Percentiles rank a stretch among this genome's conserved stretches.
Conservation (phyloP, 371 early-diverging fungal genomes). For the Apophysomyces ossiformis region DNA sequence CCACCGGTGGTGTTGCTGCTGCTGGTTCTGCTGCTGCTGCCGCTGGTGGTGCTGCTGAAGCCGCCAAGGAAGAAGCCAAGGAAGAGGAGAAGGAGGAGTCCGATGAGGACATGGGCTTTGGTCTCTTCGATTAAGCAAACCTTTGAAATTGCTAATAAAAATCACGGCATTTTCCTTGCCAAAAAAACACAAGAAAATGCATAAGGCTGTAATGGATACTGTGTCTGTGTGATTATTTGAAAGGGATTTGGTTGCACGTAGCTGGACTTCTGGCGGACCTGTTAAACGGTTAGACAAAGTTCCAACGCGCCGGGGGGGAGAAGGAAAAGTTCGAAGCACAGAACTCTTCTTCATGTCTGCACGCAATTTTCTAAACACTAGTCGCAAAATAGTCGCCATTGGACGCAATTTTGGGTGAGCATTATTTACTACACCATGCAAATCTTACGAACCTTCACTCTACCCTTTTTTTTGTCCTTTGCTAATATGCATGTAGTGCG, state of each 20-base stretch:
- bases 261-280: background rate
- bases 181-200: background rate
- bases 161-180: background rate
- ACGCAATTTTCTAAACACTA: slow-evolving; percentile 62
- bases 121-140: slow-evolving; percentile 7
- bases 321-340: too few relatives aligned
- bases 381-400: slow-evolving; percentile 91
- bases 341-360: slow-evolving; percentile 40
- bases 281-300: too few relatives aligned
- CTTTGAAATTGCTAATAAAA: background rate
- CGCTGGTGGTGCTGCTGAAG: slow-evolving; percentile 54
- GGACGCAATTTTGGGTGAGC: slow-evolving; percentile 80
- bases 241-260: background rate
- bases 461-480: background rate
- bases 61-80: slow-evolving; percentile 62
- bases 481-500: slow-evolving; percentile 51
- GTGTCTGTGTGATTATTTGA: too few relatives aligned
- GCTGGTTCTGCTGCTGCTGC: slow-evolving; percentile 60
- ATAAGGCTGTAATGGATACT: too few relatives aligned
- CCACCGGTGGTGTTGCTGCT: slow-evolving; percentile 81
- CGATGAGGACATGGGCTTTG: slow-evolving; percentile 57
- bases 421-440: background rate
- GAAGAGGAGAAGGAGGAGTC: slow-evolving; percentile 80
- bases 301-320: too few relatives aligned
- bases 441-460: background rate